These are phyloP conservation scores for Globisporangium nodosum DNA, from an alignment of 352 stramenopile genomes.

Conservation along the genomic window DNA sequence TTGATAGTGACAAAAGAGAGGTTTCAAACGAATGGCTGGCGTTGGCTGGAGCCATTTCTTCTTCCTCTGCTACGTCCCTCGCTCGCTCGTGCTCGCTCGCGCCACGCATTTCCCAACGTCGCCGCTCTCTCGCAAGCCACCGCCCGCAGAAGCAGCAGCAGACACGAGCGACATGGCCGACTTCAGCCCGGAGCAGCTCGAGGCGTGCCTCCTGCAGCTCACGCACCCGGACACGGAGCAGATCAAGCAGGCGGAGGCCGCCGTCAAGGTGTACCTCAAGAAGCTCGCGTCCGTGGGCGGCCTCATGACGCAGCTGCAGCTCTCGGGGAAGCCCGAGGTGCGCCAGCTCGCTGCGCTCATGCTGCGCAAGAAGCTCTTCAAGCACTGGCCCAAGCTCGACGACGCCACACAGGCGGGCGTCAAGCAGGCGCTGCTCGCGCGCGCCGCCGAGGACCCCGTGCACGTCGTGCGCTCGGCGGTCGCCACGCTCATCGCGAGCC, in stretches of 20 bases:
- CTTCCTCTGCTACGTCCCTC: neutral
- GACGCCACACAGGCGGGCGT: slow-evolving; percentile 60
- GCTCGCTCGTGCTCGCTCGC: neutral
- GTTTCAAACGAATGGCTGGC: neutral
- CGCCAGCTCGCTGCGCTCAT: slow-evolving; percentile 91
- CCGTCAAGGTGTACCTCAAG: slow-evolving; percentile 93
- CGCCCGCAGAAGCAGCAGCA: neutral
- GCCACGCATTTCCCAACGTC: slow-evolving; percentile 13
- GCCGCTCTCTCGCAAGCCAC: neutral
- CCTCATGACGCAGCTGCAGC: slow-evolving; percentile 88
- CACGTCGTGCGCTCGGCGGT: slow-evolving; percentile 86
- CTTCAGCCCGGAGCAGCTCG: slow-evolving; percentile 78
- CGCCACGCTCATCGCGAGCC: slow-evolving; percentile 72
- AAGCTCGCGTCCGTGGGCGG: slow-evolving; percentile 78
- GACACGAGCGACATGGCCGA: slow-evolving; percentile 46
- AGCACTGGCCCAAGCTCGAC: slow-evolving; percentile 92
- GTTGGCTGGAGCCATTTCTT: neutral
- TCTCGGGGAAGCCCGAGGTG: slow-evolving; percentile 70
- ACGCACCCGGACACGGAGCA: slow-evolving; percentile 93
- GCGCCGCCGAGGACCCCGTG: slow-evolving; percentile 83
- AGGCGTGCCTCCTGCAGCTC: slow-evolving; percentile 85
- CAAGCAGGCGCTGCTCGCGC: slow-evolving; percentile 86
- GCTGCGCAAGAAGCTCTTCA: slow-evolving; percentile 92
- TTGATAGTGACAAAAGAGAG: neutral
- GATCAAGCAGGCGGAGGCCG: slow-evolving; percentile 93